A percentile compares a stretch with the other conserved stretches of the same genome.
phyloP scores from a whole-genome alignment of 2,329 filamentous ascomycete species.

The Pezicula radicicola region DNA sequence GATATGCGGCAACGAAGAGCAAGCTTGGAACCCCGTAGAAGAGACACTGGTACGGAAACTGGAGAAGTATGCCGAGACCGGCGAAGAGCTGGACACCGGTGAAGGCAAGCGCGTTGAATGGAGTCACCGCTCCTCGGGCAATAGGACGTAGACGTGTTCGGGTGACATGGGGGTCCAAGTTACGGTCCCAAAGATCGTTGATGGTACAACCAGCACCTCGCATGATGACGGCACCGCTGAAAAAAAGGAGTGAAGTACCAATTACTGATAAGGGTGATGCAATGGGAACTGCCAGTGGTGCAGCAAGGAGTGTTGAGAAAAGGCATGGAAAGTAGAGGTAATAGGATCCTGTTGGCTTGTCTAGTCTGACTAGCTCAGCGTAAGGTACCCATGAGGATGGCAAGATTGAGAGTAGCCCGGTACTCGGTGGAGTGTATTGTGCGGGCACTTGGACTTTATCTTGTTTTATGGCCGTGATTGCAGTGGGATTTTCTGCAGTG shows the following conservation, averaged over 20 bases:
- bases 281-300: slow-evolving; percentile 63
- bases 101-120: slow-evolving; percentile 68
- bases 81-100: slow-evolving; percentile 71
- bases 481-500: neutral
- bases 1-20: slow-evolving; percentile 71
- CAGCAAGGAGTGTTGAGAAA: slow-evolving; percentile 79
- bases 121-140: slow-evolving; percentile 72
- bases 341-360: slow-evolving; percentile 79
- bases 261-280: slow-evolving; percentile 58
- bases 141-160: slow-evolving; percentile 78
- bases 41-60: slow-evolving; percentile 72
- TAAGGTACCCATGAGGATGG: slow-evolving; percentile 74
- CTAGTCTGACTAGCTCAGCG: slow-evolving; percentile 75
- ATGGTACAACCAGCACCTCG: slow-evolving; percentile 84
- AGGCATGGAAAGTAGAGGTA: slow-evolving; percentile 85
- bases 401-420: slow-evolving; percentile 67
- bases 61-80: slow-evolving; percentile 70
- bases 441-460: neutral
- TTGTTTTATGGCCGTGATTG: neutral
- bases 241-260: slow-evolving; percentile 67
- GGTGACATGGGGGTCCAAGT: slow-evolving; percentile 76
- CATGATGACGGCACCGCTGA: slow-evolving; percentile 77
- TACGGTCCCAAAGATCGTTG: slow-evolving; percentile 88
- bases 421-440: slow-evolving; percentile 64
- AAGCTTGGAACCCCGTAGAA: slow-evolving; percentile 77